Evolutionary conservation across 345 rosid genomes (phyloP).

Genomic region (Salix exigua): DNA sequence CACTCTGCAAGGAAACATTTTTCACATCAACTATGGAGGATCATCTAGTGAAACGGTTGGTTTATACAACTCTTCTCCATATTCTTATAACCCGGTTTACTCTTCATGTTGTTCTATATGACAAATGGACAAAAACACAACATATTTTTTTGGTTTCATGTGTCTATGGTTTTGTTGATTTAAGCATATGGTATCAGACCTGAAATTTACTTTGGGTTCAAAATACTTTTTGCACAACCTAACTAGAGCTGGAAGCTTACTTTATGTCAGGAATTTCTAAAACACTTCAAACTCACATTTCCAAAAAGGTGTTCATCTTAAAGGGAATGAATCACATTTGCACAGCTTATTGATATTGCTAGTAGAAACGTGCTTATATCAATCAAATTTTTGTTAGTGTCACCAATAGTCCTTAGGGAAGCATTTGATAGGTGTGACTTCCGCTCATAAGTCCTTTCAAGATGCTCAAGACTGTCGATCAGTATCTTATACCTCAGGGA

Average conservation of each 20-base stretch:
- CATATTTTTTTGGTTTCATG: neutral
- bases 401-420: too few species aligned
- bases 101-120: slow-evolving; percentile 14
- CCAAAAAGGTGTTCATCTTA: neutral
- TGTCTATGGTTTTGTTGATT: neutral
- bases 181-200: neutral
- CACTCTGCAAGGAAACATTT: slow-evolving; percentile 85
- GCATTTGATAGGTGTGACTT: neutral
- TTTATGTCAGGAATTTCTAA: neutral
- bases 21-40: slow-evolving; percentile 78
- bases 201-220: neutral
- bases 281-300: neutral
- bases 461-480: neutral
- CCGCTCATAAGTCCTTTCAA: neutral
- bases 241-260: neutral
- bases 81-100: neutral
- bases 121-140: neutral
- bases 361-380: too few species aligned
- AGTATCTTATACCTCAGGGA: neutral
- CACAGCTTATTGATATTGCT: too few species aligned
- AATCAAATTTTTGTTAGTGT: too few species aligned
- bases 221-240: neutral
- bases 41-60: slow-evolving; percentile 63
- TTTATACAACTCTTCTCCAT: slow-evolving; percentile 4
- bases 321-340: neutral